Conservation (phyloP, 1,139 yeast species). For the Suhomyces yuchorum region DNA sequence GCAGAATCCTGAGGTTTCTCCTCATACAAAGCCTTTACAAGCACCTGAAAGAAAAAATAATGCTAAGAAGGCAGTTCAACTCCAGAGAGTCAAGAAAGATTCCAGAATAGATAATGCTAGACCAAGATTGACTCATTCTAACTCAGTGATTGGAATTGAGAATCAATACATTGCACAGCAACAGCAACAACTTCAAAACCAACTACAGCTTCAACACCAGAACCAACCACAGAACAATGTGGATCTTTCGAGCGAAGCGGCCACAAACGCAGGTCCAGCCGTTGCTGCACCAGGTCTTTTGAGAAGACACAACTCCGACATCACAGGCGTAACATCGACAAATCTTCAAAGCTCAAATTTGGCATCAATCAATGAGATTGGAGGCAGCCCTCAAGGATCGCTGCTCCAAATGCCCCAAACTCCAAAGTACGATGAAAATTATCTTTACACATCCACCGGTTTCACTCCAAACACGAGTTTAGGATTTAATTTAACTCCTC, state of each 20-base stretch:
- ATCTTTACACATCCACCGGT: constrained; percentile 32
- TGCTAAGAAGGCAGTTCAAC: not conserved
- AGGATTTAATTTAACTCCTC: constrained; percentile 45
- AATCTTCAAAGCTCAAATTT: constrained; percentile 13
- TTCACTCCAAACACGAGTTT: constrained; percentile 34
- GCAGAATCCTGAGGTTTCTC: constrained; percentile 1
- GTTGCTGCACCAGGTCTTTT: constrained; percentile 18
- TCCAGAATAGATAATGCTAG: constrained; percentile 14
- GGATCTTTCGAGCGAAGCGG: not conserved
- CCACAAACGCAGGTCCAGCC: not conserved
- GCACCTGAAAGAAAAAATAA: constrained; percentile 2
- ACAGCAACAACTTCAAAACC: not conserved
- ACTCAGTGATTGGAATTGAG: constrained; percentile 37
- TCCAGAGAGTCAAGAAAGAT: not conserved
- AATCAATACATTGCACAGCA: constrained; percentile 17
- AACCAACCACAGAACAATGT: not conserved
- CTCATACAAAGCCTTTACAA: constrained; percentile 4
- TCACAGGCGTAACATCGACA: constrained; percentile 24
- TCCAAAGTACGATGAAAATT: constrained; percentile 39
- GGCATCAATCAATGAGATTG: constrained; percentile 22
- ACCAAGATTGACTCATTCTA: constrained; percentile 31
- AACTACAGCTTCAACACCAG: not conserved
- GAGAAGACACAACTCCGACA: constrained; percentile 38
- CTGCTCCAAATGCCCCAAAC: constrained; percentile 33
- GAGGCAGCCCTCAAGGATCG: constrained; percentile 6